A percentile compares a stretch with the other conserved stretches of the same genome.
phyloP scores from a whole-genome alignment of 139 green algal genomes.

The Haematococcus sp. region DNA sequence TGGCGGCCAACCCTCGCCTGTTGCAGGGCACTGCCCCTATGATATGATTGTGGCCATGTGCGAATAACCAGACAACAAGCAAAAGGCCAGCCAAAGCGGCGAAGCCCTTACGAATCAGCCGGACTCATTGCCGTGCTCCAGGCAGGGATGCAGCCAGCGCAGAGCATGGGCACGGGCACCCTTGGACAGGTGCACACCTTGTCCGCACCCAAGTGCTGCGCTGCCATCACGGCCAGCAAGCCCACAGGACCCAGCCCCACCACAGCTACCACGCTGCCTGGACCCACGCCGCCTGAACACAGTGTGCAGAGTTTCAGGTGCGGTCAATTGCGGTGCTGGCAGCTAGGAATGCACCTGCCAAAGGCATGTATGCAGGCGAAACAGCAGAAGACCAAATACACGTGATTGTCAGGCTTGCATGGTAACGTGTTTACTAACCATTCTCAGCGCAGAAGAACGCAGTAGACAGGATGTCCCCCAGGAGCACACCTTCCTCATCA shows the following conservation, averaged over 20 bases:
- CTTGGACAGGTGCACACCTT: slow-evolving; percentile 19
- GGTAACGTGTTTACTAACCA: neutral
- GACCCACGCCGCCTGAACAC: slow-evolving; percentile 8
- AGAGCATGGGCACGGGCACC: no score
- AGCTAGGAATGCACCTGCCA: no score
- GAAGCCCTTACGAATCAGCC: neutral
- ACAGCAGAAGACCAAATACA: no score
- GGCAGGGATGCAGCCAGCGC: no score
- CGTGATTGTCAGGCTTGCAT: no score
- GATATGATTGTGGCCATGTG: neutral
- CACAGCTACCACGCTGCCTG: slow-evolving; percentile 48
- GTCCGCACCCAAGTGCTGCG: slow-evolving; percentile 21
- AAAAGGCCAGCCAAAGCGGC: no score
- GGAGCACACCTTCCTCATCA: slow-evolving; percentile 23
- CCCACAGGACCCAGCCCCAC: slow-evolving; percentile 73
- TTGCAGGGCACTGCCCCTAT: neutral
- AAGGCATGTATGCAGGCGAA: no score
- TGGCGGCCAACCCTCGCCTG: no score
- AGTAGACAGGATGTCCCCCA: slow-evolving; percentile 35
- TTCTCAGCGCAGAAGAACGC: slow-evolving; percentile 51
- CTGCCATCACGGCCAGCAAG: slow-evolving; percentile 56
- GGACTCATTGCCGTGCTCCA: no score
- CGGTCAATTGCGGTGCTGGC: no score
- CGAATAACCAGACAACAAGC: no score
- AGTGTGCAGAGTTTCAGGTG: no score